Base-by-base conservation (phyloP, 129 eudicot species). In the Rutidosis leptorrhynchoides region DNA sequence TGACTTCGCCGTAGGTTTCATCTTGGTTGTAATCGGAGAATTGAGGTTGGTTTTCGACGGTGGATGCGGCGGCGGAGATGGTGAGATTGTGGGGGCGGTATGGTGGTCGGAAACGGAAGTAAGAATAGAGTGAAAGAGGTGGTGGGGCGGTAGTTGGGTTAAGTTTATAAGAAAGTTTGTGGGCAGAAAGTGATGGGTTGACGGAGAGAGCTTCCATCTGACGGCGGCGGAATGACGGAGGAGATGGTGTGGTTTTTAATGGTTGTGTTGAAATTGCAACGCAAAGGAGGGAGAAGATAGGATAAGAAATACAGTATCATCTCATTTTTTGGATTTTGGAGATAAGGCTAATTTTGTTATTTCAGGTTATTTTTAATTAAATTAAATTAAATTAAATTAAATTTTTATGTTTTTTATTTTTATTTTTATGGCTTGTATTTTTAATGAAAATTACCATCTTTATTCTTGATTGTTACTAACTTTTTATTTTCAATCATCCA, bases 1-100 rank as follows among this genome's bases (percentile, higher is more conserved):
- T 70, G 0, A 93, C 98, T 49, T 93, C 96, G 1, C 98, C 98
- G 80, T 93, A 93, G 48, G 75, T 63, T 68, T 93, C 98, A 6
- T 88, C 96, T 21, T 78, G 81, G 54, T 86, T 64, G 78, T 93
- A 88, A 28, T 68, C 71, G 61, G 80, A 65, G 73, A 86, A 86
- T 9, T 77, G 73, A 24, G 72, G 64, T 24, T 71, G 89, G 78
- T 70, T 79, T 45, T 83, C 81, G 15, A 83, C 76, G 58, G 86
- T 60, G 67, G 72, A 29, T 5, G 73, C 8, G 3, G 80, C 19
- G 79, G 91, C 73, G 29, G 81, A 51, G 76, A 83, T 53, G 3
- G 85, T 60, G 69, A 79, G 74, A 23, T 40, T 69, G 51, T 48
- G 37, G 51, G 30, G 82, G 16, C 64, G 70, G 11, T 28, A 64